phyloP scores from a whole-genome alignment of 2,329 filamentous ascomycete species.

The Diaporthe australafricana region DNA sequence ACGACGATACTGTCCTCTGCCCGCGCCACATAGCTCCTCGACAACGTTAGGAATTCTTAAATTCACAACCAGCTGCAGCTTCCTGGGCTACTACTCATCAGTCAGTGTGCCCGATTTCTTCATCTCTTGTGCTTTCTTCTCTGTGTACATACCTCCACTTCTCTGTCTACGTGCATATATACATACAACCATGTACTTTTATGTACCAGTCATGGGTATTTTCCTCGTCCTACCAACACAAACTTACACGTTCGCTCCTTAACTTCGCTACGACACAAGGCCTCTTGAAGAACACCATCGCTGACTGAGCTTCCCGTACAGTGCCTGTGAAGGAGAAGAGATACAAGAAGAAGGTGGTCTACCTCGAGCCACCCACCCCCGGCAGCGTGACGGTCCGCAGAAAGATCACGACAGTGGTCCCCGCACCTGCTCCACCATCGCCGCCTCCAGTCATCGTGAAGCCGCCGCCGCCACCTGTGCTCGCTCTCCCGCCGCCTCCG shows the following conservation, averaged over 20 bases:
- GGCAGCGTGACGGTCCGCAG: slow-evolving; percentile 51
- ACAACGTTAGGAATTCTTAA: slow-evolving; percentile 18
- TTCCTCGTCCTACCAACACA: background rate
- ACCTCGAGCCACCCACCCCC: slow-evolving; percentile 54
- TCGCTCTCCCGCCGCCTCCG: slow-evolving; percentile 39
- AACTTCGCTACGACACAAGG: background rate
- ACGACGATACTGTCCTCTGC: slow-evolving; percentile 2
- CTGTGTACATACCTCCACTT: background rate
- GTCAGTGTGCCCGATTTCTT: slow-evolving; percentile 28
- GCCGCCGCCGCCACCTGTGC: slow-evolving; percentile 38
- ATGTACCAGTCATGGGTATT: slow-evolving; percentile 33
- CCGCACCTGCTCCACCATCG: slow-evolving; percentile 47
- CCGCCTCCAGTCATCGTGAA: slow-evolving; percentile 39
- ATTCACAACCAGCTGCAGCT: slow-evolving; percentile 13
- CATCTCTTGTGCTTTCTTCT: background rate
- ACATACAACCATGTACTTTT: slow-evolving; percentile 35
- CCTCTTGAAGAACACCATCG: background rate
- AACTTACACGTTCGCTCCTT: background rate
- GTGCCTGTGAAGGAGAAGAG: slow-evolving; percentile 38
- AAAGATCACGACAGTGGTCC: slow-evolving; percentile 53
- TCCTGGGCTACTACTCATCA: slow-evolving; percentile 29
- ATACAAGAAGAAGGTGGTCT: slow-evolving; percentile 55
- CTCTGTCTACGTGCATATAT: background rate
- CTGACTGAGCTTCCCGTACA: slow-evolving; percentile 8
- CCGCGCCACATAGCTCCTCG: slow-evolving; percentile 17